Evolutionary conservation across 192 early-diverging fungal genomes (phyloP).

Genomic region (Pilobolus umbonatus): DNA sequence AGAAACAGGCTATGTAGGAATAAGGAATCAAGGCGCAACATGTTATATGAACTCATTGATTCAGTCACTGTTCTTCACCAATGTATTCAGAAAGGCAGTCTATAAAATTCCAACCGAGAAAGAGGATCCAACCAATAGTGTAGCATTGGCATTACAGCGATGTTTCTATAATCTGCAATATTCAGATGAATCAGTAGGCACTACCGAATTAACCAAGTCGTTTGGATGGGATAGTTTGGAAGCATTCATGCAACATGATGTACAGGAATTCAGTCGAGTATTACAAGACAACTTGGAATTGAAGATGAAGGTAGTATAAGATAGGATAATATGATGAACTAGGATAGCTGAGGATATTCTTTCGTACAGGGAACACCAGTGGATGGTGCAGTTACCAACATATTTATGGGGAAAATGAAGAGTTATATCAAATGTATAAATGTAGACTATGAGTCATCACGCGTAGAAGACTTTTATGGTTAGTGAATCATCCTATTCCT

Average conservation of each 20-base stretch:
- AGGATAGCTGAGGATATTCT: not conserved
- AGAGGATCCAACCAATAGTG: conserved; percentile 83
- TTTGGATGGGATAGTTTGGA: conserved; percentile 98
- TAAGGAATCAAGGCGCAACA: conserved; percentile 98
- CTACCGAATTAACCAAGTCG: conserved; percentile 92
- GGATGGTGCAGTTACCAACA: conserved; percentile 81
- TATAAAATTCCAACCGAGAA: conserved; percentile 90
- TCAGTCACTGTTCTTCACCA: conserved; percentile 93
- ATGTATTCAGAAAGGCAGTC: conserved; percentile 85
- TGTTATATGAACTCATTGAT: conserved; percentile 99
- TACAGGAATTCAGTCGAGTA: conserved; percentile 96
- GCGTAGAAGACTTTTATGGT: conserved; percentile 93
- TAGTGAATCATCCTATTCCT: not conserved
- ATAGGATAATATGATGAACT: not conserved
- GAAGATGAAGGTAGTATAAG: conserved; percentile 83
- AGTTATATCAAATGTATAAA: conserved; percentile 94
- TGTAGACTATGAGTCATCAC: conserved; percentile 91
- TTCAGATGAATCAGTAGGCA: conserved; percentile 68
- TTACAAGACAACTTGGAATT: conserved; percentile 94
- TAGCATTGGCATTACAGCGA: conserved; percentile 89
- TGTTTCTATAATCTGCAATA: conserved; percentile 89
- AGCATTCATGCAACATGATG: conserved; percentile 97
- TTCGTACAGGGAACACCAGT: conserved; percentile 66
- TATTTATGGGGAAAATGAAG: conserved; percentile 97
- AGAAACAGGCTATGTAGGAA: conserved; percentile 86